Percentiles rank a stretch among this genome's conserved stretches.
phyloP scores from a whole-genome alignment of 1,139 yeast species.

The Nakaseomyces sp. region DNA sequence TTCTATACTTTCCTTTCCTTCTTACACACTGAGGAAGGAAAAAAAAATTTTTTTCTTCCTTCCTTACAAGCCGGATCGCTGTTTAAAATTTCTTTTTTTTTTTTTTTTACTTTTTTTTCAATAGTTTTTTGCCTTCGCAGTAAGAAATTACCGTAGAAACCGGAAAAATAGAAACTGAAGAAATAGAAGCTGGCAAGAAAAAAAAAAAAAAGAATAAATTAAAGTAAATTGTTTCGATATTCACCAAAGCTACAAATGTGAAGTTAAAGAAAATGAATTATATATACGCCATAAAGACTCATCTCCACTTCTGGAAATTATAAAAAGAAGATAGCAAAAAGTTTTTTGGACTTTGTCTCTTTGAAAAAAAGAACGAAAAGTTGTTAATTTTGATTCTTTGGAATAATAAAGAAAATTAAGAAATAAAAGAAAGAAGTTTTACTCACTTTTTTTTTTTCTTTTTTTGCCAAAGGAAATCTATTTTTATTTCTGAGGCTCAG shows the following conservation, averaged over 20 bases:
- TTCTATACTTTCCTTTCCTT: background rate
- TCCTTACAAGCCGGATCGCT: background rate
- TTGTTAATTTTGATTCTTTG: no score
- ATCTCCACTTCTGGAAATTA: background rate
- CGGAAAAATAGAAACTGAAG: no score
- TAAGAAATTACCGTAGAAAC: background rate
- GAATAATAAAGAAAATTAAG: no score
- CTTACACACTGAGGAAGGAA: background rate
- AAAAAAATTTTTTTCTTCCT: background rate
- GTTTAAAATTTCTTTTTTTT: background rate
- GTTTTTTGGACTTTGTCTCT: no score
- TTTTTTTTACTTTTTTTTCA: background rate
- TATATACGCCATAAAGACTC: constrained; percentile 1
- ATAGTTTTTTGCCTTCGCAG: background rate
- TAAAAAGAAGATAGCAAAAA: background rate
- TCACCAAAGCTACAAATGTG: no score
- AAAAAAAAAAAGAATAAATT: no score
- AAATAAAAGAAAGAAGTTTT: no score
- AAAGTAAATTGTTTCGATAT: background rate
- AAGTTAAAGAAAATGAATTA: background rate
- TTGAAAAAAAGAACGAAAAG: no score
- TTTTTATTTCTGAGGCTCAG: no score
- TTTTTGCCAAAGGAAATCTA: no score
- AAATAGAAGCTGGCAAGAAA: no score
- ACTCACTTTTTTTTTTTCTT: no score